Conservation (phyloP, 345 rosid species). For the Passiflora organensis region DNA sequence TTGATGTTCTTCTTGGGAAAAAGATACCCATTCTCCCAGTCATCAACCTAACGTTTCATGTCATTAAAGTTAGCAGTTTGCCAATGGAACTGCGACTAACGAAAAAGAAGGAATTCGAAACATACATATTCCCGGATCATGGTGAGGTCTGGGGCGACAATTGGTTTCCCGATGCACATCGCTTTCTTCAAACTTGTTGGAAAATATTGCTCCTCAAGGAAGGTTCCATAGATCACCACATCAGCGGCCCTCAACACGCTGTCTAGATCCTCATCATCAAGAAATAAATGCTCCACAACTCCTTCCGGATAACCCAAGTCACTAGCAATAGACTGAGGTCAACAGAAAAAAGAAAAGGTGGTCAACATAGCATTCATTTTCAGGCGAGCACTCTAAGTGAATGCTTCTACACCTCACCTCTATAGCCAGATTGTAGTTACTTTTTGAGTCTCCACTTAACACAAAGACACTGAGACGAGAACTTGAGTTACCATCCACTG, state of each 20-base stretch:
- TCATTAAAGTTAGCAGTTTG: conserved; percentile 42
- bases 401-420: conserved; percentile 50
- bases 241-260: conserved; percentile 53
- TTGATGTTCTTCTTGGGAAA: conserved; percentile 68
- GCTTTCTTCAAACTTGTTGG: conserved; percentile 75
- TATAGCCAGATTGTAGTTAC: conserved; percentile 69
- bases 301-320: conserved; percentile 71
- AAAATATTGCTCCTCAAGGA: conserved; percentile 86
- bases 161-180: conserved; percentile 73
- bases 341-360: conserved; percentile 4
- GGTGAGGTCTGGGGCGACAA: conserved; percentile 77
- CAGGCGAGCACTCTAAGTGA: conserved; percentile 11
- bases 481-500: conserved; percentile 33
- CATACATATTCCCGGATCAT: conserved; percentile 74
- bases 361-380: conserved; percentile 1
- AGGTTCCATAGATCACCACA: conserved; percentile 83
- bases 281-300: conserved; percentile 55
- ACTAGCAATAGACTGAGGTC: conserved; percentile 57
- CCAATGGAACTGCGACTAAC: conserved; percentile 2
- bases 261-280: conserved; percentile 42
- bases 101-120: conserved; percentile 14
- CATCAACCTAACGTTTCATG: conserved; percentile 70
- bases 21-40: conserved; percentile 81
- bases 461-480: conserved; percentile 56
- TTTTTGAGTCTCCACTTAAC: conserved; percentile 49